Percentiles rank a stretch among this genome's conserved stretches.
These are phyloP conservation scores for Paraphaeosphaeria minitans DNA, from an alignment of 2,329 filamentous ascomycete genomes.

Conservation along the genomic window DNA sequence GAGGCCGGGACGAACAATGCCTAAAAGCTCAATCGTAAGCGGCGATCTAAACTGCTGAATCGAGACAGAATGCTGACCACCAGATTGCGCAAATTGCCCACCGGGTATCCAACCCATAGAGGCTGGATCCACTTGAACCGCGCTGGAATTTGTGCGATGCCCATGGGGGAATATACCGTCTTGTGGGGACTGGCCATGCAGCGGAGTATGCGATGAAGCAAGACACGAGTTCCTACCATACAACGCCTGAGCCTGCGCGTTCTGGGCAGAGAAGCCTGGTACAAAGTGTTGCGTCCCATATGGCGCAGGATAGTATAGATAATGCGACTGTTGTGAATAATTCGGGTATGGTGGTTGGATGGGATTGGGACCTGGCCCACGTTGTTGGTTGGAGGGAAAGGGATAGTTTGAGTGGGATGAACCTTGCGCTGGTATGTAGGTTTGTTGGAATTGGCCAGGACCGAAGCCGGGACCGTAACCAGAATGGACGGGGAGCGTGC, in stretches of 20 bases:
- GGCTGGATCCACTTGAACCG: constrained; percentile 23
- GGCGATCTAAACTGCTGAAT: neutral
- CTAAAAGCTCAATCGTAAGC: constrained; percentile 19
- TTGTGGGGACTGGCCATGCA: constrained; percentile 29
- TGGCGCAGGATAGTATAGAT: constrained; percentile 43
- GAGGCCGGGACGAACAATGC: constrained; percentile 26
- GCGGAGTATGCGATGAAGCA: constrained; percentile 21
- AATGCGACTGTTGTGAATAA: constrained; percentile 40
- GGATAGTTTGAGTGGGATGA: constrained; percentile 31
- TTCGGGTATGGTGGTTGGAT: constrained; percentile 37
- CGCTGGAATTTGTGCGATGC: constrained; percentile 20
- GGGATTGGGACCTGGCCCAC: constrained; percentile 25
- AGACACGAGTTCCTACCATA: constrained; percentile 40
- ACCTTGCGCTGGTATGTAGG: constrained; percentile 32
- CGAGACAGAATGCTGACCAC: constrained; percentile 24
- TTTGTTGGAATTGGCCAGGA: constrained; percentile 35
- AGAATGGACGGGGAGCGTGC: constrained; percentile 29
- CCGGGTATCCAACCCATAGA: constrained; percentile 23
- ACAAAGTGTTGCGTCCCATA: constrained; percentile 39
- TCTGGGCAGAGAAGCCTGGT: constrained; percentile 32
- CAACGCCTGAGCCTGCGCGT: constrained; percentile 28
- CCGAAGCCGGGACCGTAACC: constrained; percentile 35
- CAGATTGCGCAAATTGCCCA: constrained; percentile 21
- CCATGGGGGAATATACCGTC: constrained; percentile 25
- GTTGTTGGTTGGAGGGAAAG: constrained; percentile 33